Percentiles rank a stretch among this genome's conserved stretches.
Conservation (phyloP, 495 filamentous ascomycete genomes). For the Trichocladium antarcticum region DNA sequence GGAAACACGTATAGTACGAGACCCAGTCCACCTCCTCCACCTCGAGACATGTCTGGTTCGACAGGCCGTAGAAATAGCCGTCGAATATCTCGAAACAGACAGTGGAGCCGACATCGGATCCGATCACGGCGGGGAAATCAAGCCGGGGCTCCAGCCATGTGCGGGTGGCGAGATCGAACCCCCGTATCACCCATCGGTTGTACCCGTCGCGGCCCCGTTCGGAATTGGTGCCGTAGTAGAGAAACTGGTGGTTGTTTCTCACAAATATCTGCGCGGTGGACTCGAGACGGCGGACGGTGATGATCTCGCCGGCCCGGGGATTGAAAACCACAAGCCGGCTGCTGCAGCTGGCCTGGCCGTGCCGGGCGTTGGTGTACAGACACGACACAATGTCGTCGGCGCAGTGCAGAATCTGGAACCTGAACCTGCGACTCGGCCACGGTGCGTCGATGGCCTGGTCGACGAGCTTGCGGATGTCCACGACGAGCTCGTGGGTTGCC, state of each 20-base stretch:
- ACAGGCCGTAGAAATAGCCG: constrained; percentile 60
- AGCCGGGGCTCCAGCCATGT: constrained; percentile 31
- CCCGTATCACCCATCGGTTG: constrained; percentile 51
- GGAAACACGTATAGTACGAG: constrained; percentile 60
- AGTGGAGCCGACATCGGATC: constrained; percentile 54
- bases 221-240: constrained; percentile 58
- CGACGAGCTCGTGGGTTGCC: constrained; percentile 43
- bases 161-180: constrained; percentile 36
- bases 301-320: constrained; percentile 31
- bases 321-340: constrained; percentile 50
- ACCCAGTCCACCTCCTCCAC: constrained; percentile 57
- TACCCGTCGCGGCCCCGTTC: constrained; percentile 40
- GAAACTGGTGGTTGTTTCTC: constrained; percentile 50
- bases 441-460: constrained; percentile 23
- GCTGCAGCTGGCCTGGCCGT: constrained; percentile 23
- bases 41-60: constrained; percentile 52
- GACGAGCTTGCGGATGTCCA: constrained; percentile 45
- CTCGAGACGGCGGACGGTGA: constrained; percentile 34
- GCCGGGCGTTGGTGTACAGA: constrained; percentile 33
- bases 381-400: constrained; percentile 51
- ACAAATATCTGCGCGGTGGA: constrained; percentile 52
- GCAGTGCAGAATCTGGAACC: constrained; percentile 51
- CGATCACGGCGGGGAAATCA: constrained; percentile 44
- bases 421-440: constrained; percentile 28
- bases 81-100: constrained; percentile 63